Evolutionary conservation across 2,329 filamentous ascomycete genomes (phyloP).

Genomic region (Tolypocladium amazonense): DNA sequence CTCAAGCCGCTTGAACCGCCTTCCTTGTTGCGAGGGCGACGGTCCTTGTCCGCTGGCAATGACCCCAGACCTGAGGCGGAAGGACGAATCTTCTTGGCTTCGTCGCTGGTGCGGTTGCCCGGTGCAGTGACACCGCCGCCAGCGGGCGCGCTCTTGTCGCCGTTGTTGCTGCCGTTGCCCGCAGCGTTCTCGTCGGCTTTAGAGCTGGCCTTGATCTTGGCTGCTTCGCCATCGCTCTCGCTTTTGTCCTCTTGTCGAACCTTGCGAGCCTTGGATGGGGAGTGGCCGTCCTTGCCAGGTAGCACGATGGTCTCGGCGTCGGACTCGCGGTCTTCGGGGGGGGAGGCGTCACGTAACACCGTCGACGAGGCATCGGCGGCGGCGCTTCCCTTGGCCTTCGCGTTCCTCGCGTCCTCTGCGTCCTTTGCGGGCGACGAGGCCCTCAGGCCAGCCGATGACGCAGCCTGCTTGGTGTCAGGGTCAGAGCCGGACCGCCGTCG

Average conservation of each 20-base stretch:
- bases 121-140: slow-evolving; percentile 12
- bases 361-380: slow-evolving; percentile 1
- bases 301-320: slow-evolving; percentile 65
- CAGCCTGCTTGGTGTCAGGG: slow-evolving; percentile 10
- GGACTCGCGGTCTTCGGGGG: slow-evolving; percentile 48
- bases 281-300: slow-evolving; percentile 53
- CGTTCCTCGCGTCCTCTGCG: slow-evolving; percentile 3
- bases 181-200: not conserved
- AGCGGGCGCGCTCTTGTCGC: slow-evolving; percentile 18
- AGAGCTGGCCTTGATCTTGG: slow-evolving; percentile 17
- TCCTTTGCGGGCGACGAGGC: slow-evolving; percentile 7
- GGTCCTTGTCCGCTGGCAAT: slow-evolving; percentile 24
- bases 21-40: slow-evolving; percentile 34
- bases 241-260: slow-evolving; percentile 55
- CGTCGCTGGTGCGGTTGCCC: slow-evolving; percentile 20
- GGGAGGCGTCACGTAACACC: slow-evolving; percentile 26
- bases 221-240: slow-evolving; percentile 38
- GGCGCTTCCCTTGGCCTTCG: slow-evolving; percentile 1
- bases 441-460: slow-evolving; percentile 5
- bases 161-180: slow-evolving; percentile 24
- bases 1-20: slow-evolving; percentile 42
- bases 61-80: slow-evolving; percentile 16
- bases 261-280: slow-evolving; percentile 52
- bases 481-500: slow-evolving; percentile 25
- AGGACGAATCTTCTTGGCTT: slow-evolving; percentile 39